These are phyloP conservation scores for Musa balbisiana DNA, from an alignment of 202 grass and related monocot species.

Conservation along the genomic window DNA sequence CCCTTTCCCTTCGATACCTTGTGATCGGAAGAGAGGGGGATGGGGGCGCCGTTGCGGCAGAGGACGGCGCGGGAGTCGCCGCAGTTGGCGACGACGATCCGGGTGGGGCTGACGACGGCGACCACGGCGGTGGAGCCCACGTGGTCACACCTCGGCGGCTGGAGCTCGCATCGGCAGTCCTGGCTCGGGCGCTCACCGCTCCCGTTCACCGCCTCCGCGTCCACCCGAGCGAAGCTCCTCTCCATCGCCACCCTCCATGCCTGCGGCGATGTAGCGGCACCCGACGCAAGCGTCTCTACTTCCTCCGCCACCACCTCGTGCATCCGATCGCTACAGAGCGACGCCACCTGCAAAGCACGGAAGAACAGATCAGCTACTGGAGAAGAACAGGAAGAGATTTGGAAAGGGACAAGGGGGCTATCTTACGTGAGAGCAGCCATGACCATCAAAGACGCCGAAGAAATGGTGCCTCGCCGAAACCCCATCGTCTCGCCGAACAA, in stretches of 20 bases:
- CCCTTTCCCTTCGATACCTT: slow-evolving; percentile 31
- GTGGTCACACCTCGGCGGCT: slow-evolving; percentile 64
- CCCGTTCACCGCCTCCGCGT: slow-evolving; percentile 40
- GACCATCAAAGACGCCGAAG: slow-evolving; percentile 20
- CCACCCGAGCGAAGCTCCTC: slow-evolving; percentile 62
- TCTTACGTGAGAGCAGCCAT: slow-evolving; percentile 68
- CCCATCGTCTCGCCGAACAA: slow-evolving; percentile 13
- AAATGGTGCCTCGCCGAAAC: slow-evolving; percentile 39
- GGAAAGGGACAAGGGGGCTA: neutral
- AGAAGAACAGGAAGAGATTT: neutral
- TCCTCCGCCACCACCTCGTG: slow-evolving; percentile 60
- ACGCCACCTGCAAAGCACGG: slow-evolving; percentile 38
- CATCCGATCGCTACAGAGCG: slow-evolving; percentile 52
- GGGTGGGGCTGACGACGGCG: slow-evolving; percentile 44
- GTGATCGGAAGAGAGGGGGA: slow-evolving; percentile 71
- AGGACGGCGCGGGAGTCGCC: slow-evolving; percentile 26
- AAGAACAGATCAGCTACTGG: neutral
- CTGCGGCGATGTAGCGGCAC: slow-evolving; percentile 1
- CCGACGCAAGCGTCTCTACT: slow-evolving; percentile 3
- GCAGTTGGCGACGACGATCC: slow-evolving; percentile 36
- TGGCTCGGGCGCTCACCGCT: slow-evolving; percentile 29
- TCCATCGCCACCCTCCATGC: slow-evolving; percentile 57
- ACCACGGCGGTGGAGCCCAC: slow-evolving; percentile 80
- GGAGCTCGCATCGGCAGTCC: slow-evolving; percentile 60
- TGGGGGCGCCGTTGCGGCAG: slow-evolving; percentile 45